Evolutionary conservation across 352 stramenopile genomes (phyloP).

Genomic region (Phytophthora rubi): DNA sequence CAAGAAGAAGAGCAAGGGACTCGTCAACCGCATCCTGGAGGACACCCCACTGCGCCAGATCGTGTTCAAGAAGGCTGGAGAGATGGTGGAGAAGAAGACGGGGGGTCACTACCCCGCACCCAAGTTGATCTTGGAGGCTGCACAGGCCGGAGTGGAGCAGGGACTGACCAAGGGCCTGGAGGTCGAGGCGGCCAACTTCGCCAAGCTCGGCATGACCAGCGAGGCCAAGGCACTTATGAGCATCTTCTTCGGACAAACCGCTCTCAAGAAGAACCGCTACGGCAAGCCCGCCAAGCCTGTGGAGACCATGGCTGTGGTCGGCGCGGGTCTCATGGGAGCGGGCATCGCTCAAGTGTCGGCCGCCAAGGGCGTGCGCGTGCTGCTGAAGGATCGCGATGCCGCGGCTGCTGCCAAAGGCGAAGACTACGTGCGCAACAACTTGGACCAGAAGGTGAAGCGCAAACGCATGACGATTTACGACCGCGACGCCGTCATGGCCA

Average conservation of each 20-base stretch:
- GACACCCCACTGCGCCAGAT: constrained; percentile 93
- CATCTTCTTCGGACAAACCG: constrained; percentile 98
- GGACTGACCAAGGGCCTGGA: constrained; percentile 86
- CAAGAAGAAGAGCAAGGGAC: constrained; percentile 90
- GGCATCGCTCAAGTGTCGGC: constrained; percentile 97
- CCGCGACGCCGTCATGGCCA: constrained; percentile 90
- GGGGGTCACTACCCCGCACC: constrained; percentile 97
- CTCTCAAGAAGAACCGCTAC: constrained; percentile 98
- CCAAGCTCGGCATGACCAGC: constrained; percentile 95
- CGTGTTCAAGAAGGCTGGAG: constrained; percentile 95
- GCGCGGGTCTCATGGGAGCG: constrained; percentile 98
- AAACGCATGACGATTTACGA: constrained; percentile 94
- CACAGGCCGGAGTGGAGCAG: constrained; percentile 89
- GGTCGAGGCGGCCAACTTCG: constrained; percentile 95
- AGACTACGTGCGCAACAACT: constrained; percentile 95
- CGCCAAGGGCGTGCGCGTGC: constrained; percentile 94
- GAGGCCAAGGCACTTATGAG: constrained; percentile 97
- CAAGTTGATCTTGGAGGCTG: constrained; percentile 93
- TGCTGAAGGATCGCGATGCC: constrained; percentile 97
- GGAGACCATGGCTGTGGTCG: constrained; percentile 96
- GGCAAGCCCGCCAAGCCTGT: constrained; percentile 86
- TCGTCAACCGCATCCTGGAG: constrained; percentile 93
- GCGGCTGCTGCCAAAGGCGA: constrained; percentile 82
- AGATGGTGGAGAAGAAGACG: constrained; percentile 98
- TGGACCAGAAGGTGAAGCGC: constrained; percentile 95